Base-by-base conservation (phyloP, 305 asterid species). In the Fraxinus latifolia region DNA sequence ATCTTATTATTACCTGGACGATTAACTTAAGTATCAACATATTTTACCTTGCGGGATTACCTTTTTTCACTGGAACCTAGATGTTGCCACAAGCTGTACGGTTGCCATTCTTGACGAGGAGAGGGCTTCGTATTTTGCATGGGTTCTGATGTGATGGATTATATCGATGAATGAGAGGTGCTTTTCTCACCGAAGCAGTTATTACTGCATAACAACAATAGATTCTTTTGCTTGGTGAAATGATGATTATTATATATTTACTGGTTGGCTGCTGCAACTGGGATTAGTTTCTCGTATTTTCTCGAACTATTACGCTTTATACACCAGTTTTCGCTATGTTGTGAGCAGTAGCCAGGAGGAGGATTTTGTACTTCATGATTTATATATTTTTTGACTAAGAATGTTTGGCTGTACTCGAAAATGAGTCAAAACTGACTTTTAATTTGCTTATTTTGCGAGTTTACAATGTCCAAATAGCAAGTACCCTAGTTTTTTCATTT, bases 1-100 rank as follows among this genome's bases (percentile, higher is more conserved):
- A 79, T 90, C 98, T 25, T 95, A 93, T 77, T 95, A 94, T 78
- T 93, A 92, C 82, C 90, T 95, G 86, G 99, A 95, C 77, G 97
- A 92, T 87, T 93, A 85, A 89, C 31, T 25, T 71, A 72, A 77
- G 67, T 62, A 23, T 81, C 27, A 42, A 81, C 87, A 53, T 39
- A 62, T 78, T 82, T 47, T 27, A 33, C 4, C 32, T 73, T 65
- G 3, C 39, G 19, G 81, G 62, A 11, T 77, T 17, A 25, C 71
- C 44, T 17, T 83, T 74, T 76, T 50, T 65, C 34, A 39, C 84
- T 68, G 81, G 83, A 83, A 62, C 82, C 83, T 75, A 75, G 85
- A 84, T 23, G 37, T 76, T 65, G 86, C 81, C 84, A 85, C 78
- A 31, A 37, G 81, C 58, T 60, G 44, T 3, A 23, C 7, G 81